Percentiles rank a stretch among this genome's conserved stretches.
Evolutionary conservation across 352 stramenopile species (phyloP).

Genomic region (Phytophthora melonis): DNA sequence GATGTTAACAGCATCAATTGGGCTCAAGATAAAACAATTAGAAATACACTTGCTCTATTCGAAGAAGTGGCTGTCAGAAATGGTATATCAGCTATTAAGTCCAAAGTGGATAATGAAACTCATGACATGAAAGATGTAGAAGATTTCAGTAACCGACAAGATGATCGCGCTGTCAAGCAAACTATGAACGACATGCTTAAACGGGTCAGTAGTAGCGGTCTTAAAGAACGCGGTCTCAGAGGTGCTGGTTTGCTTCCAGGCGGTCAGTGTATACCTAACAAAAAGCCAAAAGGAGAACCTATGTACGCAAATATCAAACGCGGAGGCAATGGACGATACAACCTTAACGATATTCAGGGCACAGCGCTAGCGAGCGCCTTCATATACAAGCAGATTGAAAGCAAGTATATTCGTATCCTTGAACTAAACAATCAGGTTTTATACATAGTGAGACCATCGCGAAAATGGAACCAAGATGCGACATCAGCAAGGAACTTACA

Average conservation of each 20-base stretch:
- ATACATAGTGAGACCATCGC: too few species aligned
- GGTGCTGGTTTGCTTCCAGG: background rate
- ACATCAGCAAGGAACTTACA: too few species aligned
- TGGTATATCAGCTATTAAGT: background rate
- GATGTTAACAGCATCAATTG: too few species aligned
- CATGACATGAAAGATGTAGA: background rate
- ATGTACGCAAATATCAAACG: background rate
- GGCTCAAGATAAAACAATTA: too few species aligned
- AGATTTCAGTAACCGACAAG: background rate
- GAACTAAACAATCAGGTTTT: too few species aligned
- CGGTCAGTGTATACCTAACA: background rate
- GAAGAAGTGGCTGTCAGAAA: background rate
- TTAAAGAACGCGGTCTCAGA: background rate
- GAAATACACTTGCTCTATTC: background rate
- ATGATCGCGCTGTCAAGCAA: background rate
- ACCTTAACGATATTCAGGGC: conserved; percentile 3
- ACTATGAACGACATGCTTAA: conserved; percentile 2
- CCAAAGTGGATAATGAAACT: too few species aligned
- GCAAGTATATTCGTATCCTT: too few species aligned
- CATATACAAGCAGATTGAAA: too few species aligned
- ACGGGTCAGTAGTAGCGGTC: background rate
- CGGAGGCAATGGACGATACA: background rate
- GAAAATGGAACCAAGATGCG: too few species aligned
- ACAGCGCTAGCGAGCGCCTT: background rate
- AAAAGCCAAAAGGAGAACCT: background rate